Evolutionary conservation across 2,329 filamentous ascomycete genomes (phyloP), one percentile per base, ranked within the genome.

Genomic region (Chaetomium sp.): DNA sequence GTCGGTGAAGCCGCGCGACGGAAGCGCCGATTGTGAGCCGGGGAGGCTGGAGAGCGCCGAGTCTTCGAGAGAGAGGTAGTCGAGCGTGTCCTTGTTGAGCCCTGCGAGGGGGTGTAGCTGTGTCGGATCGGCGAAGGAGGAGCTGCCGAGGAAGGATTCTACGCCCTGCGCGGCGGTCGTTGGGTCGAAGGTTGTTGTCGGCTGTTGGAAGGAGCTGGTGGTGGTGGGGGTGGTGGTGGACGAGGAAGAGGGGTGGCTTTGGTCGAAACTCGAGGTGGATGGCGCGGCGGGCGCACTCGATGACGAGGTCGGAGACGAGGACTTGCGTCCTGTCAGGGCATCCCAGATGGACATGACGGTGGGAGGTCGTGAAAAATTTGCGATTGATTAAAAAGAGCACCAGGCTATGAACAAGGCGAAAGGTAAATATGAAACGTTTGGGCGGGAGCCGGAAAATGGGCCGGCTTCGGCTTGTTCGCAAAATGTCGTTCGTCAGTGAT

Each of bases 1-100:
- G 70, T 99, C 94, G 59, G 91, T 95, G 85, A 95, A 99, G 70
- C 94, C 94, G 71, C 94, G 87, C 55, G 91, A 96, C 44, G 95
- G 94, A 53, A 99, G 82, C 53, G 91, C 87, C 44, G 92, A 95
- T 70, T 89, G 88, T 57, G 85, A 81, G 67, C 91, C 91, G 49
- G 91, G 91, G 19, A 95, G 81, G 67, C 95, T 86, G 59, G 90
- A 91, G 56, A 96, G 84, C 34, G 86, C 83, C 49, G 90, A 89
- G 70, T 99, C 95, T 74, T 99, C 94, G 68, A 99, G 86, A 33
- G 87, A 86, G 62, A 99, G 82, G 74, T 99, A 99, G 72, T 99
- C 94, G 67, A 99, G 85, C 0, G 88, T 89, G 66, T 96, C 89
- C 76, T 89, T 86, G 76, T 96, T 91, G 60, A 99, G 78, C 64